phyloP scores from a whole-genome alignment of 108 stramenopile species.

The Tribonema minus region DNA sequence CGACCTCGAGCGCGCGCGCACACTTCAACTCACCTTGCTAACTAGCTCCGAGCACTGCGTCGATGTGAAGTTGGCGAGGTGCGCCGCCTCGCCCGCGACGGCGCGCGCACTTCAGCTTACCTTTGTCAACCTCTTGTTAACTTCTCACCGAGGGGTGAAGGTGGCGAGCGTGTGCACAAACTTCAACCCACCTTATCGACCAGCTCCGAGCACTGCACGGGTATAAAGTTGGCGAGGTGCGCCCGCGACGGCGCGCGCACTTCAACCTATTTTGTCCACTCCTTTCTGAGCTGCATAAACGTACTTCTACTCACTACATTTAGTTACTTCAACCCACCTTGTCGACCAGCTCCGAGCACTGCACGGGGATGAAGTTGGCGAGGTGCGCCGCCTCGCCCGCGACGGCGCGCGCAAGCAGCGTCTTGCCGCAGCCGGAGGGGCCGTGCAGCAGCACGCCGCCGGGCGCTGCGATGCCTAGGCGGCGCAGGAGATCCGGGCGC shows the following conservation, averaged over 20 bases:
- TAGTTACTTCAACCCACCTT: conserved; percentile 69
- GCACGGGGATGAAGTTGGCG: conserved; percentile 73
- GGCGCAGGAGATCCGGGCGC: conserved; percentile 21
- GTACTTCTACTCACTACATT: too few relatives aligned
- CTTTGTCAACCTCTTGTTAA: too few relatives aligned
- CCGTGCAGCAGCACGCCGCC: conserved; percentile 49
- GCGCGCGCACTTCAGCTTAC: too few relatives aligned
- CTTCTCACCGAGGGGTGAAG: too few relatives aligned
- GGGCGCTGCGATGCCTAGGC: conserved; percentile 12
- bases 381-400: conserved; percentile 44
- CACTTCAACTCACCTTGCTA: conserved; percentile 71
- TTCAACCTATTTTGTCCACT: too few relatives aligned
- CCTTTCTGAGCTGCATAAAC: too few relatives aligned
- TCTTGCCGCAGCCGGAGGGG: conserved; percentile 48
- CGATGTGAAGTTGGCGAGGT: conserved; percentile 69
- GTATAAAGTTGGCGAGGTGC: conserved; percentile 64
- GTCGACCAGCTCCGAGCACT: conserved; percentile 90
- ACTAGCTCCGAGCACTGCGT: conserved; percentile 88
- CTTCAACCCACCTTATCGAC: conserved; percentile 89
- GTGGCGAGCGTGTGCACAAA: too few relatives aligned
- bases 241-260: too few relatives aligned
- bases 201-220: conserved; percentile 83
- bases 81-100: conserved; percentile 33
- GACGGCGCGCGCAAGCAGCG: conserved; percentile 33
- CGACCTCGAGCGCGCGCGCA: too few relatives aligned